These are phyloP conservation scores for Fraxinus sp. DNA, from an alignment of 305 asterid genomes.

Conservation along the genomic window DNA sequence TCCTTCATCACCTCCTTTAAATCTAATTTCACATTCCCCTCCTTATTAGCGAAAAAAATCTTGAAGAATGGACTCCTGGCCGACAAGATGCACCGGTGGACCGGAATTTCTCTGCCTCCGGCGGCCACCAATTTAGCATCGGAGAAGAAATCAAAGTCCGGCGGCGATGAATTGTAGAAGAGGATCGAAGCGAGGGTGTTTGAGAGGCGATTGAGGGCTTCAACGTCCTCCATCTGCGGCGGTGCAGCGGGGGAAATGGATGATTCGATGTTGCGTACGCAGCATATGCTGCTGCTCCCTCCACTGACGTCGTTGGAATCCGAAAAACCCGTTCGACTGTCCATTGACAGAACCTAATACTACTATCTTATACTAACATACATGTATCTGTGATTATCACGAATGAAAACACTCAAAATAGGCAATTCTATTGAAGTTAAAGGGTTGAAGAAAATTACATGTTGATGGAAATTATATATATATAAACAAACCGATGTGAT, in stretches of 20 bases:
- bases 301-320: conserved; percentile 69
- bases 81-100: conserved; percentile 75
- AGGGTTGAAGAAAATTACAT: background rate
- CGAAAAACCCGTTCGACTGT: conserved; percentile 41
- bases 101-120: conserved; percentile 67
- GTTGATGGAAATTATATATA: background rate
- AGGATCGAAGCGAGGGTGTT: conserved; percentile 64
- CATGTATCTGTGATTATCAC: background rate
- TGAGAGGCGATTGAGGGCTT: conserved; percentile 61
- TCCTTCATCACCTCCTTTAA: conserved; percentile 75
- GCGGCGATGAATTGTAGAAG: conserved; percentile 39
- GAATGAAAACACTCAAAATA: background rate
- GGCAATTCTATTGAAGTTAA: background rate
- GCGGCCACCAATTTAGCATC: conserved; percentile 61
- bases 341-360: conserved; percentile 32
- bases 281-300: conserved; percentile 59
- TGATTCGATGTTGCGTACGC: conserved; percentile 36
- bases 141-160: conserved; percentile 71
- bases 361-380: background rate
- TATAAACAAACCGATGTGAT: background rate
- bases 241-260: conserved; percentile 25
- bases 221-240: conserved; percentile 31
- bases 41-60: conserved; percentile 45
- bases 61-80: conserved; percentile 70
- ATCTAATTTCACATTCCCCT: conserved; percentile 43